phyloP scores from a whole-genome alignment of 140 eudicot genomes.

The Oenanthe javanica region DNA sequence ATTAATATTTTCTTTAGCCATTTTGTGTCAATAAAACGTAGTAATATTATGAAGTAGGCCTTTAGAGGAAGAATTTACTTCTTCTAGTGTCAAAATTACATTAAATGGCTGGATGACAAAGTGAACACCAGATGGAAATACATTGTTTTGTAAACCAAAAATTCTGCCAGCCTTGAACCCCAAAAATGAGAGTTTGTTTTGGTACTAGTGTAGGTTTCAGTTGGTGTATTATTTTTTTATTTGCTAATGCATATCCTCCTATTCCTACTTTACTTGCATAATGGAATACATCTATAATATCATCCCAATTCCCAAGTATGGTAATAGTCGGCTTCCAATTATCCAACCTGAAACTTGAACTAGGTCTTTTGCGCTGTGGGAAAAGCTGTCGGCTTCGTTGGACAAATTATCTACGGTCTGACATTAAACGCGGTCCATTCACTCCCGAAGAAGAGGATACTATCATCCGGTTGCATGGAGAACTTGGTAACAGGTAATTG shows the following conservation, averaged over 20 bases:
- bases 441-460: conserved; percentile 50
- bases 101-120: neutral
- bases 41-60: neutral
- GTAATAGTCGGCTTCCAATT: neutral
- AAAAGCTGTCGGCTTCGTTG: conserved; percentile 77
- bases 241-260: neutral
- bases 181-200: neutral
- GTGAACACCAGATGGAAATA: neutral
- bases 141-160: neutral
- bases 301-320: neutral
- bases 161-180: neutral
- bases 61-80: neutral
- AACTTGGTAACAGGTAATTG: conserved; percentile 62
- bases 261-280: neutral
- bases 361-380: conserved; percentile 67
- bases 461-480: conserved; percentile 43
- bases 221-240: neutral
- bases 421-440: conserved; percentile 62
- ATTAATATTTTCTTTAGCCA: neutral
- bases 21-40: neutral
- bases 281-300: neutral
- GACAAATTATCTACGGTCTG: conserved; percentile 75
- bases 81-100: neutral
- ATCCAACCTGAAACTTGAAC: neutral
- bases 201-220: neutral